Base-by-base conservation (phyloP, 2,329 filamentous ascomycete species). In the Penicillium sp. region DNA sequence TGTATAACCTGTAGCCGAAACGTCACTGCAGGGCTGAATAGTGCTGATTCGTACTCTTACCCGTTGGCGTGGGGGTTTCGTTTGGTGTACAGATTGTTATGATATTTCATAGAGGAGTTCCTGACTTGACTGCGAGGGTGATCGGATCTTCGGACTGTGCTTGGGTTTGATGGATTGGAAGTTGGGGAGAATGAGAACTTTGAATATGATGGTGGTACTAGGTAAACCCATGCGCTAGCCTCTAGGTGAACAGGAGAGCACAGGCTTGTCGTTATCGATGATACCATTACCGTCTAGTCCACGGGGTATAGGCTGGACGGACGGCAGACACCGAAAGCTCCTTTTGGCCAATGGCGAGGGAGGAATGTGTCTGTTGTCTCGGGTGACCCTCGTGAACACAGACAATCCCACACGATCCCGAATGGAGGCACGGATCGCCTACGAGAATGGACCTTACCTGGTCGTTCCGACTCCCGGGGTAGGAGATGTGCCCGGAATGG, bases 331-430 rank as follows among this genome's bases (percentile, higher is more conserved):
- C 30, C 30, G 10, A 29, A 30, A 22, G 25, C 13, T 11, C 13
- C 29, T 19, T 25, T 13, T 16, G 27, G 38, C 27, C 31, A 25
- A 16, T 47, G 35, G 37, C 22, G 33, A 3, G 31, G 31, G 12
- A 18, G 33, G 14, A 36, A 25, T 36, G 33, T 11, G 16, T 29
- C 7, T 27, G n/a, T 46, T 27, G n/a, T 46, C 35, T 30, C 46
- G 49, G 48, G 47, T 52, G 31, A 52, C 36, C 50, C 50, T 50
- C 42, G 53, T 49, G 53, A 53, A 46, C 44, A 48, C 37, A 53
- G 39, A 30, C 41, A 27, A 49, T 47, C 39, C 47, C 47, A 40
- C 35, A 46, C 29, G 4, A 27, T 29, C 41, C 47, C 47, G 41
- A 50, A 39, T 22, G n/a, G 39, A 40, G 36, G 36, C 52, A 53